Conservation (phyloP, 2,329 filamentous ascomycete species). For the Cladosporium colombiae region DNA sequence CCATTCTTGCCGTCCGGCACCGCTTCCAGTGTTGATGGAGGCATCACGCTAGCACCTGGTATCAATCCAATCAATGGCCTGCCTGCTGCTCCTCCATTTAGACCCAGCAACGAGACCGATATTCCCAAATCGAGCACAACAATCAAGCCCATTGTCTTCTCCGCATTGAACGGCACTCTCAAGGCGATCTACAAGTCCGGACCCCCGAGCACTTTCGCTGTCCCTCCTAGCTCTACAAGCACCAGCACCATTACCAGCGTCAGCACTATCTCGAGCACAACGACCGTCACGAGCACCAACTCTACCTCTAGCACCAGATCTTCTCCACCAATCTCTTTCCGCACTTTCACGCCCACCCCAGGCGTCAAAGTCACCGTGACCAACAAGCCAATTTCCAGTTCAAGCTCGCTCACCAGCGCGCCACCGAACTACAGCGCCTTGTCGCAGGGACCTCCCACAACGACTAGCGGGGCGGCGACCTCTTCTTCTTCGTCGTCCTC, state of each 20-base stretch:
- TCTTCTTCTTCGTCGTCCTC: not conserved
- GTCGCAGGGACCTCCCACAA: not conserved
- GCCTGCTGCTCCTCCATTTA: constrained; percentile 2
- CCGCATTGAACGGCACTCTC: constrained; percentile 3
- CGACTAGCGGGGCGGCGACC: not conserved
- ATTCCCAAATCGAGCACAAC: not conserved
- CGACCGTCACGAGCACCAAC: not conserved
- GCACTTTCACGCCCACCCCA: constrained; percentile 1
- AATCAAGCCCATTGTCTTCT: constrained; percentile 11
- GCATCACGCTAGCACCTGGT: not conserved
- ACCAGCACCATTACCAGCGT: not conserved
- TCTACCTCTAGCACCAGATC: not conserved
- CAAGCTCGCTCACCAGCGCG: not conserved
- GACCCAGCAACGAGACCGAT: not conserved
- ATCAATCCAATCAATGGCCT: constrained; percentile 21
- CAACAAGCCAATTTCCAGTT: not conserved
- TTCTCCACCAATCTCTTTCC: constrained; percentile 2
- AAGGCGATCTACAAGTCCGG: not conserved
- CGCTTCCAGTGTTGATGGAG: not conserved
- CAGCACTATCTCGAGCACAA: not conserved
- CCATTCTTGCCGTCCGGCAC: constrained; percentile 1
- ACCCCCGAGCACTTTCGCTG: constrained; percentile 7
- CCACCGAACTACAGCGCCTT: constrained; percentile 10
- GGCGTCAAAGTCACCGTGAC: not conserved
- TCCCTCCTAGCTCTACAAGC: not conserved